These are phyloP conservation scores for Flammula alnicola DNA, from an alignment of 1,284 basidiomycete species.

Conservation along the genomic window DNA sequence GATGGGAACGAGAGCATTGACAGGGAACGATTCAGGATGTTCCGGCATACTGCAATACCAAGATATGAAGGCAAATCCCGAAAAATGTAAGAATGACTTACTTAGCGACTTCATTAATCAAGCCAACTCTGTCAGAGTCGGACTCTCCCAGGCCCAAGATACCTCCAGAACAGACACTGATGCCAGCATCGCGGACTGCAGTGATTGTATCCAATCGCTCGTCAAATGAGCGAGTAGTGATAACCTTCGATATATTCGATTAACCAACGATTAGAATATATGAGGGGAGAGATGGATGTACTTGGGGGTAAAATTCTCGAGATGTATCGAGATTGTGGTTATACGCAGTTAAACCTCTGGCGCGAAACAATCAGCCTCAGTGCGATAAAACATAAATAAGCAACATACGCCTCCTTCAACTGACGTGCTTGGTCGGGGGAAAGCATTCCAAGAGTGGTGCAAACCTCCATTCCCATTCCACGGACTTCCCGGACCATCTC, in stretches of 20 bases:
- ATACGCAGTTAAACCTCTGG: slow-evolving; percentile 95
- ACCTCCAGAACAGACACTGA: slow-evolving; percentile 96
- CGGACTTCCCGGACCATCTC: slow-evolving; percentile 91
- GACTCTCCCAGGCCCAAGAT: slow-evolving; percentile 95
- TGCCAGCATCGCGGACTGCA: slow-evolving; percentile 92
- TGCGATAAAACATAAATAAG: slow-evolving; percentile 12
- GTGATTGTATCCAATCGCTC: slow-evolving; percentile 90
- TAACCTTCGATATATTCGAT: slow-evolving; percentile 62
- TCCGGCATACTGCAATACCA: slow-evolving; percentile 76
- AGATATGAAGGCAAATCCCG: slow-evolving; percentile 11
- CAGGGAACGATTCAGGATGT: slow-evolving; percentile 97
- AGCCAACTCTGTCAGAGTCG: slow-evolving; percentile 88
- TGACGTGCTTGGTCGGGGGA: slow-evolving; percentile 91
- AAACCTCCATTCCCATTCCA: slow-evolving; percentile 95
- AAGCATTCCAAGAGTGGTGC: slow-evolving; percentile 98
- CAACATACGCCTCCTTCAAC: slow-evolving; percentile 87
- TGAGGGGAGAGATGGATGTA: slow-evolving; percentile 33
- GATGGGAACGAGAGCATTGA: slow-evolving; percentile 91
- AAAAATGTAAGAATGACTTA: slow-evolving; percentile 42
- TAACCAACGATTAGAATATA: slow-evolving; percentile 4
- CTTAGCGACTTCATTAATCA: slow-evolving; percentile 95
- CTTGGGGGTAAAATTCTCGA: slow-evolving; percentile 94
- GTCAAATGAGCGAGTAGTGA: slow-evolving; percentile 94
- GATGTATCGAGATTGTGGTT: slow-evolving; percentile 99
- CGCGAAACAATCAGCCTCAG: slow-evolving; percentile 12